phyloP scores from a whole-genome alignment of 2,329 filamentous ascomycete species.

The Emmonsia crescens region DNA sequence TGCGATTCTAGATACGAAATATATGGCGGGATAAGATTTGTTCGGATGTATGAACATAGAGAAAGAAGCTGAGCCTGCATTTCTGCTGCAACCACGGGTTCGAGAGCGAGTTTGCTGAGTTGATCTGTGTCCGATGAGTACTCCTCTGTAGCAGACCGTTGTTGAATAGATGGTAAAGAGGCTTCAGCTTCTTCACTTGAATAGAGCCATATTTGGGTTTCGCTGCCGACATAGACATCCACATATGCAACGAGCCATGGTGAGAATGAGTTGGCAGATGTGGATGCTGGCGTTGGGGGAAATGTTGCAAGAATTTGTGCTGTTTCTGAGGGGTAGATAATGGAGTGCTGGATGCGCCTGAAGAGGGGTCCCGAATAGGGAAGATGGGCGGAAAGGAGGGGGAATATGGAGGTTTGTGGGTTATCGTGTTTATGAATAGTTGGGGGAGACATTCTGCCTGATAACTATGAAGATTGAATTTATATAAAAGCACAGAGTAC shows the following conservation, averaged over 20 bases:
- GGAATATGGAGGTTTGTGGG: constrained; percentile 8
- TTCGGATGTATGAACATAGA: constrained; percentile 20
- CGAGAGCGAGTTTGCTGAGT: not conserved
- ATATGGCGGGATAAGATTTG: constrained; percentile 19
- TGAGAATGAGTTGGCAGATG: not conserved
- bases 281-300: constrained; percentile 7
- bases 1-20: constrained; percentile 12
- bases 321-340: constrained; percentile 22
- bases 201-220: constrained; percentile 34
- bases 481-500: not conserved
- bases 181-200: constrained; percentile 28
- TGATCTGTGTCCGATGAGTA: not conserved
- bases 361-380: constrained; percentile 29
- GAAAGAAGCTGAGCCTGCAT: constrained; percentile 21
- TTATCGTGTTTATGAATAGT: not conserved
- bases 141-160: not conserved
- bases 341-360: constrained; percentile 30
- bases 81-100: not conserved
- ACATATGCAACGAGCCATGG: constrained; percentile 34
- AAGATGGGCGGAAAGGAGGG: constrained; percentile 24
- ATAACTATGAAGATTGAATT: not conserved
- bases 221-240: constrained; percentile 28
- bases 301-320: constrained; percentile 27
- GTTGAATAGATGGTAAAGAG: not conserved
- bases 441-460: not conserved